Evolutionary conservation across 352 stramenopile genomes (phyloP).

Genomic region (Peronosclerospora sorghi): DNA sequence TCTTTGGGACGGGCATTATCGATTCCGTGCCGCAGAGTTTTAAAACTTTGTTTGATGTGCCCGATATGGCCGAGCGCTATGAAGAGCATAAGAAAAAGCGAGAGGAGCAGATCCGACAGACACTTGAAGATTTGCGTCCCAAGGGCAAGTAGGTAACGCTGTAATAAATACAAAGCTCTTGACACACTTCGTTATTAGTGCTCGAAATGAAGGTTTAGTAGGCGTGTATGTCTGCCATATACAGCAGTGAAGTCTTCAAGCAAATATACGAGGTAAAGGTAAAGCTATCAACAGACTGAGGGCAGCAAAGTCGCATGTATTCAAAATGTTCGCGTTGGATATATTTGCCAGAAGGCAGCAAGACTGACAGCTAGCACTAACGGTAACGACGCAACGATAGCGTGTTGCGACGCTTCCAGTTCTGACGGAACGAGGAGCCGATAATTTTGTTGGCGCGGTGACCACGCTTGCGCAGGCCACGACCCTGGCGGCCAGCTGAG

Average conservation of each 20-base stretch:
- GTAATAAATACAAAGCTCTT: not conserved
- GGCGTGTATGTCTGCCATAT: too few relatives aligned
- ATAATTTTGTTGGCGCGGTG: slow-evolving; percentile 99
- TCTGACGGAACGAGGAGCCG: slow-evolving; percentile 92
- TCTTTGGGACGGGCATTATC: slow-evolving; percentile 71
- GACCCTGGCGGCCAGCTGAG: slow-evolving; percentile 92
- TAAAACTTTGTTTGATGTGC: slow-evolving; percentile 52
- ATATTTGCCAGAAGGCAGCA: slow-evolving; percentile 16
- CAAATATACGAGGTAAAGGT: not conserved
- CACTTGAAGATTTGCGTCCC: slow-evolving; percentile 62
- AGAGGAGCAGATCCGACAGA: slow-evolving; percentile 57
- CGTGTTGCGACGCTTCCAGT: slow-evolving; percentile 99
- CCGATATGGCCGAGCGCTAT: slow-evolving; percentile 57
- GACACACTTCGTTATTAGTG: not conserved
- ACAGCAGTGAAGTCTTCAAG: too few relatives aligned
- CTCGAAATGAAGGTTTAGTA: too few relatives aligned
- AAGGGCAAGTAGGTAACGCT: slow-evolving; percentile 39
- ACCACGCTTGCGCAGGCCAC: slow-evolving; percentile 96
- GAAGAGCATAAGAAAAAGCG: slow-evolving; percentile 62
- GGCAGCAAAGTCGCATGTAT: slow-evolving; percentile 36
- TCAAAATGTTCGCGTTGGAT: slow-evolving; percentile 17
- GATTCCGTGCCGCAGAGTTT: slow-evolving; percentile 57
- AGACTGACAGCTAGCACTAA: slow-evolving; percentile 47
- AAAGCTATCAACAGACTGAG: slow-evolving; percentile 6
- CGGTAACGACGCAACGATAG: slow-evolving; percentile 97